Evolutionary conservation across 2,329 filamentous ascomycete species (phyloP).

Genomic region (Neurospora crassa): DNA sequence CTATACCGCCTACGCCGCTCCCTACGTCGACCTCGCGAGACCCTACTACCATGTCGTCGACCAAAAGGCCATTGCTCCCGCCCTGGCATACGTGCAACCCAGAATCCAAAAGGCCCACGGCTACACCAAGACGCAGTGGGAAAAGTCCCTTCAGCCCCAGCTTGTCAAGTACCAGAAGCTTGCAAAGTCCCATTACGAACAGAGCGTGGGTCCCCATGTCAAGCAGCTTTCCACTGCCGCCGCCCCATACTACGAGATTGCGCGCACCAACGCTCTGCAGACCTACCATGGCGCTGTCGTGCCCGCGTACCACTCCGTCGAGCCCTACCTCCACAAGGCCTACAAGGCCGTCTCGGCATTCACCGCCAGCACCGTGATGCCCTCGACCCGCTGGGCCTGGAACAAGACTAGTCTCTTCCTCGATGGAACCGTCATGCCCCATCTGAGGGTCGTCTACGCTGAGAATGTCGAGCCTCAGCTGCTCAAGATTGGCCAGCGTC

Average conservation of each 20-base stretch:
- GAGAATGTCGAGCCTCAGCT: slow-evolving; percentile 95
- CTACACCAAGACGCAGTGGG: slow-evolving; percentile 66
- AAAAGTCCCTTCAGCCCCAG: slow-evolving; percentile 66
- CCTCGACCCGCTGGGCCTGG: slow-evolving; percentile 62
- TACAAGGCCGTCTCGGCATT: slow-evolving; percentile 61
- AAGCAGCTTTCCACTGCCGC: slow-evolving; percentile 46
- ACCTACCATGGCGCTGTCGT: slow-evolving; percentile 64
- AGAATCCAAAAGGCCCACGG: slow-evolving; percentile 56
- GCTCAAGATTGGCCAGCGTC: slow-evolving; percentile 78
- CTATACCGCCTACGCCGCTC: slow-evolving; percentile 74
- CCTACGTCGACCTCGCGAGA: slow-evolving; percentile 65
- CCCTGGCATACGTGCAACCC: slow-evolving; percentile 66
- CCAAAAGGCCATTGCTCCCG: slow-evolving; percentile 59
- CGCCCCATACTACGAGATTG: slow-evolving; percentile 63
- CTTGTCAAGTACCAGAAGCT: slow-evolving; percentile 54
- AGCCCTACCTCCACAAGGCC: slow-evolving; percentile 62
- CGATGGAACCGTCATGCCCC: slow-evolving; percentile 70
- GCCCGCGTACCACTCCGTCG: slow-evolving; percentile 64
- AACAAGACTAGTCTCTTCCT: slow-evolving; percentile 61
- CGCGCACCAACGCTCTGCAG: slow-evolving; percentile 52
- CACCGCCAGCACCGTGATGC: slow-evolving; percentile 59
- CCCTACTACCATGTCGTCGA: slow-evolving; percentile 64
- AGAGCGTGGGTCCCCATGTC: slow-evolving; percentile 65
- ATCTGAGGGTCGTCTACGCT: slow-evolving; percentile 68
- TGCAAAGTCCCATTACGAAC: slow-evolving; percentile 57